Evolutionary conservation across 768 basidiomycete species (phyloP).

Genomic region (Kwoniella sp.): DNA sequence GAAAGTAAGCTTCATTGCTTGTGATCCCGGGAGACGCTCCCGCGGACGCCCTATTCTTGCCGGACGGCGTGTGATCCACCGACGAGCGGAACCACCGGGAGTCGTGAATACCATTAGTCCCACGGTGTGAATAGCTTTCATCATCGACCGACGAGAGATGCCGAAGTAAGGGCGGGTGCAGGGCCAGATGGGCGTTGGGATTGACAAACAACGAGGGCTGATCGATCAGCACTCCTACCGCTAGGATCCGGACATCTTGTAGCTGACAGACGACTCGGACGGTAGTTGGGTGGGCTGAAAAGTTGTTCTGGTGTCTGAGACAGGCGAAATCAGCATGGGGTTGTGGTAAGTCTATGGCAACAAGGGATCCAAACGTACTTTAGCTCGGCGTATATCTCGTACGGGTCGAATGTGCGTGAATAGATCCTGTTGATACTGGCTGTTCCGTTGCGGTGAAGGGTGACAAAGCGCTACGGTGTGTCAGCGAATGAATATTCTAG

Average conservation of each 20-base stretch:
- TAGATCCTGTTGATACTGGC: constrained; percentile 46
- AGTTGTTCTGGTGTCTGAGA: constrained; percentile 44
- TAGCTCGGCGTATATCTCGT: constrained; percentile 44
- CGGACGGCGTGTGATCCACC: neutral
- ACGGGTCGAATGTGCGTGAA: constrained; percentile 44
- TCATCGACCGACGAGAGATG: constrained; percentile 7
- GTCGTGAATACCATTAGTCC: neutral
- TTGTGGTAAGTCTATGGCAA: neutral
- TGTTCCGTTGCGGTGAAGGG: constrained; percentile 43
- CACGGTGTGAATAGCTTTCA: too few relatives aligned
- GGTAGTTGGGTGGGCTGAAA: constrained; percentile 33
- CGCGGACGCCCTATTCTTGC: neutral
- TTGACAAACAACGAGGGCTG: constrained; percentile 44
- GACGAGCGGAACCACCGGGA: constrained; percentile 5
- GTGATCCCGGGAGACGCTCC: neutral
- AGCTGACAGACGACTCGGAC: constrained; percentile 40
- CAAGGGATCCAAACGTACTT: constrained; percentile 22
- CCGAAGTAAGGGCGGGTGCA: constrained; percentile 44
- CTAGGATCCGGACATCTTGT: constrained; percentile 42
- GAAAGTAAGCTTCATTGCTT: constrained; percentile 34
- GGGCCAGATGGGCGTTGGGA: constrained; percentile 43
- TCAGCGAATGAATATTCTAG: too few relatives aligned
- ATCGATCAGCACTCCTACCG: constrained; percentile 33
- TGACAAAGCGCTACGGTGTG: constrained; percentile 43
- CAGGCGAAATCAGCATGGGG: neutral